These are phyloP conservation scores for Actinomucor elegans DNA, from an alignment of 371 early-diverging fungal genomes.

Conservation along the genomic window DNA sequence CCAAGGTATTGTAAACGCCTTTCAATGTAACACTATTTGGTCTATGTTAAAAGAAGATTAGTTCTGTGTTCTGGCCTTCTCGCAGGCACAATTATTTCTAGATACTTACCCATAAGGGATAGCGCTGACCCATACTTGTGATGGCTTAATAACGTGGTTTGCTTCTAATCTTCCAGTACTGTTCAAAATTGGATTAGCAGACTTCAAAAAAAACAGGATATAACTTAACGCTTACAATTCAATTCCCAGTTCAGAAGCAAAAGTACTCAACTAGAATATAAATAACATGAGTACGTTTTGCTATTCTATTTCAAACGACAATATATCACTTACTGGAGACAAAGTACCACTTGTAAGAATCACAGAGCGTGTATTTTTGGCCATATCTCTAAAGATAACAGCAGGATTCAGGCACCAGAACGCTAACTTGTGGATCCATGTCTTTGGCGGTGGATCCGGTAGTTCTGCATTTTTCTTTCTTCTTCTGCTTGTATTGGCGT, in stretches of 20 bases:
- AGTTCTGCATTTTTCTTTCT: background rate
- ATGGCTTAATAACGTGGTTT: constrained; percentile 57
- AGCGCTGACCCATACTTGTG: constrained; percentile 54
- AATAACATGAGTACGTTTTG: background rate
- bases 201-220: too few relatives aligned
- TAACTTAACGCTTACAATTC: constrained; percentile 55
- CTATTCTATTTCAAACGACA: background rate
- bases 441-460: background rate
- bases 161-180: constrained; percentile 48
- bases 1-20: constrained; percentile 55
- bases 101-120: constrained; percentile 46
- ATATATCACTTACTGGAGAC: constrained; percentile 70
- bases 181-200: too few relatives aligned
- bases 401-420: constrained; percentile 63
- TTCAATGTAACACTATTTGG: constrained; percentile 40
- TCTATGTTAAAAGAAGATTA: constrained; percentile 13
- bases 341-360: constrained; percentile 89
- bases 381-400: constrained; percentile 57
- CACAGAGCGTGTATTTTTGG: constrained; percentile 54
- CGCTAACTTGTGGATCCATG: constrained; percentile 22
- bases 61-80: background rate
- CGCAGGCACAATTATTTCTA: background rate
- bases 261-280: constrained; percentile 52
- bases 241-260: constrained; percentile 67
- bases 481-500: background rate